phyloP scores from a whole-genome alignment of 805 yeast genomes.

The Priceomyces carsonii region DNA sequence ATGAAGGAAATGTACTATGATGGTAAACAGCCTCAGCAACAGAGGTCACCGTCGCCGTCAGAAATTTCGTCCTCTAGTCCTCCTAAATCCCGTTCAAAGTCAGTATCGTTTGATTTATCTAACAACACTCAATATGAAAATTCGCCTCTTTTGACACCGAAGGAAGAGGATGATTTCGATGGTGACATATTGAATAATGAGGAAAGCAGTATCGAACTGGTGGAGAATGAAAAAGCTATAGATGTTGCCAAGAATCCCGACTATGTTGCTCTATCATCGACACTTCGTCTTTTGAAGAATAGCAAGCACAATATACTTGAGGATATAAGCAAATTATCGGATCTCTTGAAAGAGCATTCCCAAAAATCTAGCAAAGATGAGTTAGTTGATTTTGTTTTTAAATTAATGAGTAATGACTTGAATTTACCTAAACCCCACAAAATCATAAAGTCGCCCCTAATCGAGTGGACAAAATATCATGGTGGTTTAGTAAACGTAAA shows the following conservation, averaged over 20 bases:
- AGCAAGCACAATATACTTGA: slow-evolving; percentile 23
- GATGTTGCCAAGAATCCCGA: slow-evolving; percentile 32
- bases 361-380: slow-evolving; percentile 19
- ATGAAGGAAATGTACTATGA: slow-evolving; percentile 12
- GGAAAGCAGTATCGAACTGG: slow-evolving; percentile 2
- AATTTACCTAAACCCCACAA: slow-evolving; percentile 35
- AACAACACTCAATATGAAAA: slow-evolving; percentile 26
- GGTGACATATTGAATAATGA: slow-evolving; percentile 12
- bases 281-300: slow-evolving; percentile 28
- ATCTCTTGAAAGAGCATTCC: slow-evolving; percentile 21
- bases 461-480: slow-evolving; percentile 42
- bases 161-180: slow-evolving; percentile 40
- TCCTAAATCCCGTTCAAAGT: slow-evolving; percentile 20
- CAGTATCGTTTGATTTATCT: slow-evolving; percentile 28
- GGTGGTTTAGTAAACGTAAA: slow-evolving; percentile 25
- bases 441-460: slow-evolving; percentile 32
- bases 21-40: slow-evolving; percentile 15
- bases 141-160: slow-evolving; percentile 43
- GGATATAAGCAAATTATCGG: slow-evolving; percentile 33
- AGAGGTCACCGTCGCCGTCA: slow-evolving; percentile 24
- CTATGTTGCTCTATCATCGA: slow-evolving; percentile 34
- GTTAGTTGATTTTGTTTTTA: slow-evolving; percentile 32
- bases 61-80: slow-evolving; percentile 18
- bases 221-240: slow-evolving; percentile 6
- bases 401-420: slow-evolving; percentile 32